phyloP scores from a whole-genome alignment of 257 asterid species.

The Avicennia marina region DNA sequence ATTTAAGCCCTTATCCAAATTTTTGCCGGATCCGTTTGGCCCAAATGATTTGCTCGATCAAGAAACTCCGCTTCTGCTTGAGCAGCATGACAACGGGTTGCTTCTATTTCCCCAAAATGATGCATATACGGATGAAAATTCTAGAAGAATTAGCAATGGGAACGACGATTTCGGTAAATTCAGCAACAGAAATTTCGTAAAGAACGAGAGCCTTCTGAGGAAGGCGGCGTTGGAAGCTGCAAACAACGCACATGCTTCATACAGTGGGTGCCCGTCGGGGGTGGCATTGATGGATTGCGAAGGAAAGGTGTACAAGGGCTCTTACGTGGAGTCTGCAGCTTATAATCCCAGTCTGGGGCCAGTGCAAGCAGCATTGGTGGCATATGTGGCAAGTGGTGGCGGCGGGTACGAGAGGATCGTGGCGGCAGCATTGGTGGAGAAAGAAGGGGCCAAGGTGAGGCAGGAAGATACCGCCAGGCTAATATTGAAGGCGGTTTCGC shows the following conservation, averaged over 20 bases:
- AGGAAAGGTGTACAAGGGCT: slow-evolving; percentile 67
- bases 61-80: slow-evolving; percentile 66
- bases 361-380: slow-evolving; percentile 76
- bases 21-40: slow-evolving; percentile 74
- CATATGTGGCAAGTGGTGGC: slow-evolving; percentile 67
- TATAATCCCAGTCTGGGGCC: slow-evolving; percentile 89
- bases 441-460: slow-evolving; percentile 43
- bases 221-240: slow-evolving; percentile 69
- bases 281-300: slow-evolving; percentile 77
- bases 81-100: slow-evolving; percentile 44
- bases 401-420: slow-evolving; percentile 69
- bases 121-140: background rate
- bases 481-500: slow-evolving; percentile 56
- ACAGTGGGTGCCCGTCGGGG: slow-evolving; percentile 84
- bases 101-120: slow-evolving; percentile 15
- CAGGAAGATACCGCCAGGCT: slow-evolving; percentile 70
- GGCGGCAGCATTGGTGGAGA: slow-evolving; percentile 83
- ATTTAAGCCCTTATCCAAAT: slow-evolving; percentile 45
- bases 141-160: slow-evolving; percentile 14
- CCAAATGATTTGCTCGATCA: slow-evolving; percentile 65
- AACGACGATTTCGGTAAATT: slow-evolving; percentile 15
- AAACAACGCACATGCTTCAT: slow-evolving; percentile 74
- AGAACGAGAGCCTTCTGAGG: slow-evolving; percentile 24
- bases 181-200: slow-evolving; percentile 28
- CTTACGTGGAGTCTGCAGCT: slow-evolving; percentile 82